Percentiles rank a stretch among this genome's conserved stretches.
phyloP scores from a whole-genome alignment of 139 green algal species.

The Volvox africanus region DNA sequence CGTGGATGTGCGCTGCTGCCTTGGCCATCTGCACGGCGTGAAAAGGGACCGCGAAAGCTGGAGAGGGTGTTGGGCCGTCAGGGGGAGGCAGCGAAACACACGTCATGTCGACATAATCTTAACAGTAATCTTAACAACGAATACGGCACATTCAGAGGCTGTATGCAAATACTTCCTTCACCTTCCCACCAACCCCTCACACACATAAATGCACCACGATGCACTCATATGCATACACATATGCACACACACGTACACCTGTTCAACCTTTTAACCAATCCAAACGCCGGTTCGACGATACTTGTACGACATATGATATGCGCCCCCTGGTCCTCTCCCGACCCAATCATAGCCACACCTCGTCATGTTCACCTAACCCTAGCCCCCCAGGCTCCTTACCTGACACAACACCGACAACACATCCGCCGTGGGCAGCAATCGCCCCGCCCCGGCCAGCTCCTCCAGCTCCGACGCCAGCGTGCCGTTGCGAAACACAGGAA shows the following conservation, averaged over 20 bases:
- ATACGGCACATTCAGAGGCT: too few relatives aligned
- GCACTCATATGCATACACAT: too few relatives aligned
- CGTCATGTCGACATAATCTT: not conserved
- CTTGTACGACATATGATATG: too few relatives aligned
- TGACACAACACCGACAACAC: slow-evolving; percentile 76
- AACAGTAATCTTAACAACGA: too few relatives aligned
- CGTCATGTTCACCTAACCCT: not conserved
- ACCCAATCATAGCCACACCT: too few relatives aligned
- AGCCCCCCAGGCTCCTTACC: slow-evolving; percentile 57
- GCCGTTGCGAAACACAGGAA: slow-evolving; percentile 55
- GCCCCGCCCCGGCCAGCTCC: slow-evolving; percentile 15
- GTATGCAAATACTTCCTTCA: too few relatives aligned
- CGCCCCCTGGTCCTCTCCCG: too few relatives aligned
- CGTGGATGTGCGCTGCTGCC: slow-evolving; percentile 80
- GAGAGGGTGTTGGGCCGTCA: not conserved
- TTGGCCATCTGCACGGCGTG: slow-evolving; percentile 67
- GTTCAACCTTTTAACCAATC: too few relatives aligned
- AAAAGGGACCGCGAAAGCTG: not conserved
- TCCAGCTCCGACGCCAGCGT: slow-evolving; percentile 57
- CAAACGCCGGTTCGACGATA: too few relatives aligned
- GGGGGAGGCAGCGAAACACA: not conserved
- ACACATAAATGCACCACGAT: too few relatives aligned
- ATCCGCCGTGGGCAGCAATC: slow-evolving; percentile 53
- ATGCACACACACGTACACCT: too few relatives aligned
- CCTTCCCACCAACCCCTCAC: too few relatives aligned